Base-by-base conservation (phyloP, 805 yeast genomes). In the Candida caryicola region DNA sequence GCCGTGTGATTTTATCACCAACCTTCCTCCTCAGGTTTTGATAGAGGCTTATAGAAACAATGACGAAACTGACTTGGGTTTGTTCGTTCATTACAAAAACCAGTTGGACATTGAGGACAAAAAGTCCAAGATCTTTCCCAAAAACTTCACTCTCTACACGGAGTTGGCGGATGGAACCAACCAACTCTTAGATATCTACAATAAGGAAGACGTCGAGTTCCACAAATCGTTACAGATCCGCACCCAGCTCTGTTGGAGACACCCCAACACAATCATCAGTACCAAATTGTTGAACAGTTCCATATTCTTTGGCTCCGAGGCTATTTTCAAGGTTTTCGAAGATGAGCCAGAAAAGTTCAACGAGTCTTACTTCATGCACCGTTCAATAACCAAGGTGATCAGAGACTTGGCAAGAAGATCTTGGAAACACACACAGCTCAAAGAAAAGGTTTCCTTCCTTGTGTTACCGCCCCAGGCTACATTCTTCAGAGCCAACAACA, bases 1-100 rank as follows among this genome's bases (percentile, higher is more conserved):
- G 39, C 97, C 98, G 5, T 91, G 97, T 65, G 99, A 95, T 60
- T 86, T 93, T 57, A 71, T 95, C 37, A 89, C 98, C 2, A 91
- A 90, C 56, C 69, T 91, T 27, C 95, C 96, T 3, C 96, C 98
- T 8, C 91, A 86, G 52, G 82, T 83, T 14, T 71, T 93, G 23
- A 79, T 89, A 31, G 95, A 91, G 54, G 85, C 83, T 35, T 90
- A 82, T 59, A 72, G 96, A 52, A 81, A 81, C 47, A 79, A 81
- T 51, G 77, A 76, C 16, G 82, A 76, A 29, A 64, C 69, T 19
- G 87, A 85, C 45, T 60, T 85, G 32, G 93, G 95, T 5, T 71
- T 88, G 64, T 72, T 85, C 26, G 78, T 87, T n/a, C 79, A 79
- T 57, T 90, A 89, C 66, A 69, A 74, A 44, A 90, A 90, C 57